Percentiles rank a stretch among this genome's conserved stretches.
phyloP scores from a whole-genome alignment of 768 basidiomycete species.

The Boletus tomentosulus region DNA sequence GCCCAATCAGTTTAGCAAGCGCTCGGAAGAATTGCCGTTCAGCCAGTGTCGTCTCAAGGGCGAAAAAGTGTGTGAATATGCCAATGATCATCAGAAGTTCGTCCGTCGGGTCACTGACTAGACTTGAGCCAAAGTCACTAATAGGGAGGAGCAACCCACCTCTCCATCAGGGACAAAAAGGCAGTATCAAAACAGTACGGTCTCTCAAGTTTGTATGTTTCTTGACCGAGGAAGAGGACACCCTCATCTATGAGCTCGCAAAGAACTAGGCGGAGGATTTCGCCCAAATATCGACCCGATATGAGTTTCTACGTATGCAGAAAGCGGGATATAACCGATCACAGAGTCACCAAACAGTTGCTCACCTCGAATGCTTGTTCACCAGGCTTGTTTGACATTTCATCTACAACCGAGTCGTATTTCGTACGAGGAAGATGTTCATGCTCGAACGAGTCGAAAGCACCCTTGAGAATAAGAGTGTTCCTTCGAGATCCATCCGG shows the following conservation, averaged over 20 bases:
- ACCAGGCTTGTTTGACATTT: constrained; percentile 92
- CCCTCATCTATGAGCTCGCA: constrained; percentile 96
- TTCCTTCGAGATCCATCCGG: not conserved
- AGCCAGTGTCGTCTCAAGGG: constrained; percentile 90
- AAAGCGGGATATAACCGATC: not conserved
- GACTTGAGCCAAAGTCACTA: not conserved
- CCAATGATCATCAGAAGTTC: constrained; percentile 96
- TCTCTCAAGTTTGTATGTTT: constrained; percentile 96
- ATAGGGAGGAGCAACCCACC: constrained; percentile 38
- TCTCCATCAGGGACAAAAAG: constrained; percentile 95
- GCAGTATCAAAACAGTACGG: constrained; percentile 94
- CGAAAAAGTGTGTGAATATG: constrained; percentile 96
- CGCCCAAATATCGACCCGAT: constrained; percentile 92
- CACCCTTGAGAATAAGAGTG: constrained; percentile 53
- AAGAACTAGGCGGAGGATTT: constrained; percentile 92
- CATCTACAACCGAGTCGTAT: constrained; percentile 90
- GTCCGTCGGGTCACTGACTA: constrained; percentile 83
- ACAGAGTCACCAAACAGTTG: not conserved
- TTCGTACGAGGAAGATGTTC: constrained; percentile 93
- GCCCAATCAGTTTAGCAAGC: constrained; percentile 83
- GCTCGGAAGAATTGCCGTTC: constrained; percentile 98
- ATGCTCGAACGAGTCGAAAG: constrained; percentile 95
- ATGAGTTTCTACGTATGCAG: constrained; percentile 71
- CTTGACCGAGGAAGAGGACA: constrained; percentile 95
- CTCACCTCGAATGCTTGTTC: constrained; percentile 90